Conservation (phyloP, 1,284 basidiomycete species). For the Naganishia liquefaciens region DNA sequence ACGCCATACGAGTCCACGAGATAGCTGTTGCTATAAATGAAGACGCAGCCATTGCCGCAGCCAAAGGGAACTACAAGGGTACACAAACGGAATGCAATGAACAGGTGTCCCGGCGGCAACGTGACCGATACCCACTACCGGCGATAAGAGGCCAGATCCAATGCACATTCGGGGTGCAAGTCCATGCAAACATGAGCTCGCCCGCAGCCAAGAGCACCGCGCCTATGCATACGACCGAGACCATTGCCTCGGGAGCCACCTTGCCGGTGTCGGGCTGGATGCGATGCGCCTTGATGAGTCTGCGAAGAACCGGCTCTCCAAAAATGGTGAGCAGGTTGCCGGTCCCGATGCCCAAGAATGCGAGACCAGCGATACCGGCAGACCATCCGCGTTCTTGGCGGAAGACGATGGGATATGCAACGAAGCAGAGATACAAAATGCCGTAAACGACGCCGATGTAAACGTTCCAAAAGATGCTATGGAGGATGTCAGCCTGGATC, state of each 20-base stretch:
- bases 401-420: slow-evolving; percentile 62
- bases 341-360: slow-evolving; percentile 66
- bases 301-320: slow-evolving; percentile 63
- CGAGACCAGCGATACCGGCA: slow-evolving; percentile 58
- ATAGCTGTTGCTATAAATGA: slow-evolving; percentile 59
- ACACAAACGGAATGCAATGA: neutral
- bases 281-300: slow-evolving; percentile 53
- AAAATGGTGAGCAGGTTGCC: slow-evolving; percentile 61
- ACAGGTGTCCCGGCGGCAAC: neutral
- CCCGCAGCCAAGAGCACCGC: slow-evolving; percentile 60
- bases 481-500: neutral
- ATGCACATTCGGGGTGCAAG: slow-evolving; percentile 60
- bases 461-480: slow-evolving; percentile 46
- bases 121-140: slow-evolving; percentile 41
- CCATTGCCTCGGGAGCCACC: slow-evolving; percentile 59
- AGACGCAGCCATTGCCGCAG: slow-evolving; percentile 58
- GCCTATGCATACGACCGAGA: slow-evolving; percentile 63
- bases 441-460: slow-evolving; percentile 56
- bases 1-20: slow-evolving; percentile 64
- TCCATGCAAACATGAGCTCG: slow-evolving; percentile 63
- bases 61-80: slow-evolving; percentile 54
- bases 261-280: slow-evolving; percentile 58
- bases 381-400: slow-evolving; percentile 57
- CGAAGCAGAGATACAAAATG: slow-evolving; percentile 50
- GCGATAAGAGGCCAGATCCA: slow-evolving; percentile 66